Conservation (phyloP, 768 basidiomycete genomes). For the Mycena vulgaris region DNA sequence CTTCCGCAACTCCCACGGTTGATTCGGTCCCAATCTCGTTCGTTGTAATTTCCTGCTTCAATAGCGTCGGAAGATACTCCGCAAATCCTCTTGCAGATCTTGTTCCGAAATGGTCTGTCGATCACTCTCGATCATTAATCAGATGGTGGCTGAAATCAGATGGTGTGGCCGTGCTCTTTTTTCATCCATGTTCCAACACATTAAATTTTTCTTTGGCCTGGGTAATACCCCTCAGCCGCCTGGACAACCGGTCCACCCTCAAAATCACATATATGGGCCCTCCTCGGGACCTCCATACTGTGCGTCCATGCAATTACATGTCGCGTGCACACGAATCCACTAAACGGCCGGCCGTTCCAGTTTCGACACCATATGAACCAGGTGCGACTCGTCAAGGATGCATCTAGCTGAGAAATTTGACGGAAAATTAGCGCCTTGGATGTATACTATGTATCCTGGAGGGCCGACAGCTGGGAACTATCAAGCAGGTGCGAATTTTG, state of each 20-base stretch:
- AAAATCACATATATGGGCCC: not conserved
- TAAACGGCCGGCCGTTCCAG: not conserved
- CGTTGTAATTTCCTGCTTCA: no score
- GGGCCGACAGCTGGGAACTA: no score
- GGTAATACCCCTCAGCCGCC: not conserved
- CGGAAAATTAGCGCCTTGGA: no score
- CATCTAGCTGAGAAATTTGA: no score
- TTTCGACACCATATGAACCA: not conserved
- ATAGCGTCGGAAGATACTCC: no score
- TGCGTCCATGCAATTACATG: not conserved
- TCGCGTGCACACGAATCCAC: no score
- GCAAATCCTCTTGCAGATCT: no score
- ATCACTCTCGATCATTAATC: conserved; percentile 1
- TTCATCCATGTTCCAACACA: conserved; percentile 10
- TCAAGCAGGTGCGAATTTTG: no score
- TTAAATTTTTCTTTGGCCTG: conserved; percentile 4
- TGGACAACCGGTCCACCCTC: not conserved
- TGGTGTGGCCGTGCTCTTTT: not conserved
- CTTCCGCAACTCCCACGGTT: no score
- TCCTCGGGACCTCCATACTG: not conserved
- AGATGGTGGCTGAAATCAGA: no score
- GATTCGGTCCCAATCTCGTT: no score
- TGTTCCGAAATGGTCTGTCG: conserved; percentile 1
- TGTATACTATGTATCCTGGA: no score
- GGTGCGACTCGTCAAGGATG: not conserved